These are phyloP conservation scores for Fagopyrum homotropicum DNA, from an alignment of 148 eudicot species.

Conservation along the genomic window DNA sequence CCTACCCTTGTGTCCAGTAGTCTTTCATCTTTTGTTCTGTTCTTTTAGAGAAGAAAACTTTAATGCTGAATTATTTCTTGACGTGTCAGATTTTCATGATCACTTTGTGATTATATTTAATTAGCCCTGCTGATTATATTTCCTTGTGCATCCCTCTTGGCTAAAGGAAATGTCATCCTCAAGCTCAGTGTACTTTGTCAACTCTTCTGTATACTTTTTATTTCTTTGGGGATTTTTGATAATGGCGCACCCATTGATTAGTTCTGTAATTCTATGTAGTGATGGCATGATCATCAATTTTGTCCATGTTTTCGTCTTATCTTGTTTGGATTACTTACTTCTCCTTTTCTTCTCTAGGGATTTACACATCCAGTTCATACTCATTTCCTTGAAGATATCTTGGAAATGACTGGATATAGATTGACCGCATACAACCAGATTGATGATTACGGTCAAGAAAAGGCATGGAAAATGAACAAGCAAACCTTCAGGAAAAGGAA, in stretches of 20 bases:
- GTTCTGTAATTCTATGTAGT: background rate
- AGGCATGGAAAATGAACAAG: constrained; percentile 83
- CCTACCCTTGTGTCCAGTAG: background rate
- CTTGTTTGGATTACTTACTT: background rate
- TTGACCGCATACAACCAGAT: constrained; percentile 81
- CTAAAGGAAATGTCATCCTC: background rate
- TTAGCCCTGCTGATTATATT: background rate
- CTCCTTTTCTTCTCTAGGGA: constrained; percentile 46
- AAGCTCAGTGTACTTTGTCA: background rate
- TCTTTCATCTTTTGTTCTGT: background rate
- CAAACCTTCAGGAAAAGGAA: constrained; percentile 85
- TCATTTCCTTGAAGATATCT: constrained; percentile 73
- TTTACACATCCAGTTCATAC: constrained; percentile 83
- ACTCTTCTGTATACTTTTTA: background rate
- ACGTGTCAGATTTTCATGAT: background rate
- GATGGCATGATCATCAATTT: background rate
- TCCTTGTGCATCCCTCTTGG: background rate
- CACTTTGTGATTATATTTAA: background rate
- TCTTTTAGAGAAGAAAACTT: background rate
- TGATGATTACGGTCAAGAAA: constrained; percentile 92
- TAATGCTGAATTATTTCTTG: background rate
- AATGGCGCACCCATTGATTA: background rate
- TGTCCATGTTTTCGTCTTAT: background rate
- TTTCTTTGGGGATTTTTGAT: background rate
- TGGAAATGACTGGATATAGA: constrained; percentile 78